Evolutionary conservation across 1,284 basidiomycete genomes (phyloP), one percentile per base, ranked within the genome.

Genomic region (Lignosus rhinocerotis): DNA sequence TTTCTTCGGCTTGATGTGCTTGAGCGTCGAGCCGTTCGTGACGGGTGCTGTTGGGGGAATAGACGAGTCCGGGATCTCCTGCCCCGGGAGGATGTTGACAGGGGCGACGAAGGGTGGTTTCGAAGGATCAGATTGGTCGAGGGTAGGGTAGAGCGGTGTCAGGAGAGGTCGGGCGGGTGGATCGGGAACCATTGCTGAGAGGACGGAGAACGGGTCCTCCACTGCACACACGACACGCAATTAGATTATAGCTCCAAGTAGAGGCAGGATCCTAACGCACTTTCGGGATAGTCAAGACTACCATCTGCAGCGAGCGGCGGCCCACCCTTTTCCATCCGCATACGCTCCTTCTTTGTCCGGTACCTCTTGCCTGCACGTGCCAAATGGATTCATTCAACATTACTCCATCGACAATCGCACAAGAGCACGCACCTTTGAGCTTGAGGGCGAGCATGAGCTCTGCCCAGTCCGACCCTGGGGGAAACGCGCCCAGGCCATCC

Each of bases 311-410:
- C 76, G 25, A 79, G 78, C 0, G 89, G 89, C 14, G 86, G 86
- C 0, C 90, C 90, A 57, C 84, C 84, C 60, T 82, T 86, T 67
- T 92, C 89, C 50, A 90, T 79, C 21, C 86, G 78, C 59, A 91
- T 65, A 12, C 89, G 78, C 65, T 92, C 90, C 66, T 88, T 91
- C 75, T 92, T 92, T 1, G 88, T 91, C 55, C 81, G 82, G 68
- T 90, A 90, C 21, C 83, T 80, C 66, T 90, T 91, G 12, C 87
- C 90, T 91, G 56, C 12, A 4, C 25, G 45, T n/a, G 54, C 30
- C 8, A 21, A 11, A 16, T 39, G n/a, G 25, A 51, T 16, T 10
- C n/a, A n/a, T 17, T 16, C 12, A 7, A 31, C 6, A 10, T 5
- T 3, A 11, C 25, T 8, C 11, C 9, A 30, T 21, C 43, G 14